Evolutionary conservation across 192 early-diverging fungal species (phyloP).

Genomic region (Coemansia erecta): DNA sequence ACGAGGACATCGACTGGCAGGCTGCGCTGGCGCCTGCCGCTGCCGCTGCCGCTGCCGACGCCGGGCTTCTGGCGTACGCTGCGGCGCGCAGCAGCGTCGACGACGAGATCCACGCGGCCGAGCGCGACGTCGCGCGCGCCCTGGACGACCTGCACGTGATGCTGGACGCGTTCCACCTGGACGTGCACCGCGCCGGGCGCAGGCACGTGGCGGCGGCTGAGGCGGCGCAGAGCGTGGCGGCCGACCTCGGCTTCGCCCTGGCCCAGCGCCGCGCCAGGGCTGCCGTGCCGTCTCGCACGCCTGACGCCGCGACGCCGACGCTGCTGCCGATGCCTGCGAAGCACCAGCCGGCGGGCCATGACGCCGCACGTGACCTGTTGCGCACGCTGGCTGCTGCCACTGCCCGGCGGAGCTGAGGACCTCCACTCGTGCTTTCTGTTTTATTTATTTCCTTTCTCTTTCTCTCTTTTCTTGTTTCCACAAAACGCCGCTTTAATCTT

Average conservation of each 20-base stretch:
- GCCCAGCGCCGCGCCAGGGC: constrained; percentile 30
- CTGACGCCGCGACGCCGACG: too few relatives aligned
- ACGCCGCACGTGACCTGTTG: constrained; percentile 26
- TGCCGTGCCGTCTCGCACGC: too few relatives aligned
- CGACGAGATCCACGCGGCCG: constrained; percentile 15
- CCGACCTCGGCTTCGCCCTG: constrained; percentile 29
- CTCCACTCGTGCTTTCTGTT: too few relatives aligned
- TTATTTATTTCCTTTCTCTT: constrained; percentile 1
- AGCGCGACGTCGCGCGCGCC: constrained; percentile 24
- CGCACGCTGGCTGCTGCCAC: constrained; percentile 27
- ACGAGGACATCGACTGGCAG: constrained; percentile 21
- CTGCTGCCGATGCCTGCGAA: neutral
- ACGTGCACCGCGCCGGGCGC: constrained; percentile 30
- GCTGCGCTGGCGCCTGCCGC: constrained; percentile 1
- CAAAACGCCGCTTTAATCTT: too few relatives aligned
- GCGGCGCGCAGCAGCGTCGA: constrained; percentile 3
- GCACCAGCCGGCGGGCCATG: constrained; percentile 2
- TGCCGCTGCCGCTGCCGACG: neutral
- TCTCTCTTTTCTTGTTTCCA: constrained; percentile 1
- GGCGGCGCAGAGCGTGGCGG: neutral
- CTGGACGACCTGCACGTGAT: constrained; percentile 31
- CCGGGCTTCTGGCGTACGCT: neutral
- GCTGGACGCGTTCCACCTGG: constrained; percentile 42
- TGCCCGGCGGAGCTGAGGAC: too few relatives aligned
- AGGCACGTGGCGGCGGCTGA: constrained; percentile 12